phyloP scores from a whole-genome alignment of 2,329 filamentous ascomycete genomes.

The Phyllosticta citrichinensis region DNA sequence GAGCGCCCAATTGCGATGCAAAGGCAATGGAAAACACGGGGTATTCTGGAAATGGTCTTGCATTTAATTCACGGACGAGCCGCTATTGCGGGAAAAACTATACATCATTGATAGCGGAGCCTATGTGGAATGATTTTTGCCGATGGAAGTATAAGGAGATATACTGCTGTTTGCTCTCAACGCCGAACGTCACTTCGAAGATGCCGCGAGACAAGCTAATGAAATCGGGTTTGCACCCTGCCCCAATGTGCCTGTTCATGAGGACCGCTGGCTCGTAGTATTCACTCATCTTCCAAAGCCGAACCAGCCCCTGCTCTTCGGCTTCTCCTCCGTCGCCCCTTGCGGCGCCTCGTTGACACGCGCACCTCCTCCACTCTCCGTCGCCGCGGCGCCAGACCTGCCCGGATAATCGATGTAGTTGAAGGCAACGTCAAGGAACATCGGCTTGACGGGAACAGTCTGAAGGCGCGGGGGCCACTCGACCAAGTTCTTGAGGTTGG shows the following conservation, averaged over 20 bases:
- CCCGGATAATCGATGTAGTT: conserved; percentile 93
- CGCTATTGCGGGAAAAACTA: too few relatives aligned
- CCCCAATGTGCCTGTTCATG: neutral
- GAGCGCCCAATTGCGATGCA: too few relatives aligned
- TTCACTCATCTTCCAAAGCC: conserved; percentile 36
- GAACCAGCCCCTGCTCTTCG: conserved; percentile 42
- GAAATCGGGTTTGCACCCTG: neutral
- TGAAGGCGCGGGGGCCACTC: conserved; percentile 77
- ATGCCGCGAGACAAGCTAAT: neutral
- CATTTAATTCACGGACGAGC: too few relatives aligned
- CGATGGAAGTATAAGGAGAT: neutral
- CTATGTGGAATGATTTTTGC: neutral
- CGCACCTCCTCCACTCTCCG: conserved; percentile 13
- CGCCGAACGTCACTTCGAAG: neutral
- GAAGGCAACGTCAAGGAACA: conserved; percentile 95
- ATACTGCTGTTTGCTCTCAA: neutral
- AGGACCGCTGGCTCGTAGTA: neutral
- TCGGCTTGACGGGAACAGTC: conserved; percentile 79
- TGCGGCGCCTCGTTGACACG: conserved; percentile 12
- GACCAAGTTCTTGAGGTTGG: conserved; percentile 73
- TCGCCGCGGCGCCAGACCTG: conserved; percentile 32
- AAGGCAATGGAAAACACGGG: too few relatives aligned
- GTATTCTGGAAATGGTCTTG: too few relatives aligned
- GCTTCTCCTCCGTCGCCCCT: conserved; percentile 24
- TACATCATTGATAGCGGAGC: neutral